Base-by-base conservation (phyloP, 495 filamentous ascomycete species). In the Achaetomiella virescens region DNA sequence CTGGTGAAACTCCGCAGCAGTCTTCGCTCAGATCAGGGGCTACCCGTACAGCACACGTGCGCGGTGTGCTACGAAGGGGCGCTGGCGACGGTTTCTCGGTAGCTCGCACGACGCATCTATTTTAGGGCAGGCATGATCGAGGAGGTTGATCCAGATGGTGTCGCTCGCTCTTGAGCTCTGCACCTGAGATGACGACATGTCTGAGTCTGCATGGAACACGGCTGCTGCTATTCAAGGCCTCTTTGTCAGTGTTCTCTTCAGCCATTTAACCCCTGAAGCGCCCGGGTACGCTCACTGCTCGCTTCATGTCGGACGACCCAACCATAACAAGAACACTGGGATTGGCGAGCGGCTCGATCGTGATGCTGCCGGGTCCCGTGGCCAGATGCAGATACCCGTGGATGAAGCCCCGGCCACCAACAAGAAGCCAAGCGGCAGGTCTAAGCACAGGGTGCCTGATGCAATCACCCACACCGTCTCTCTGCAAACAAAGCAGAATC, bases 331-430 rank as follows among this genome's bases (percentile, higher is more conserved):
- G 41, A 62, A 31, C 36, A 56, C 49, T 35, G 61, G 61, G 53
- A 62, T 51, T 22, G 52, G 21, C 24, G 18, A 22, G 36, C 29
- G 44, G 33, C 20, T 33, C 40, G 29, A 57, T 57, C 52, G 27
- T 60, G 63, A 68, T 66, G 54, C 59, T 66, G 66, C 62, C 55
- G 58, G 48, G 57, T 35, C 52, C 65, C 66, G 67, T 24, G 40
- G 31, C 44, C 55, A 48, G 15, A 62, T 58, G 67, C 67, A 66
- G 56, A 64, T 59, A 57, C 48, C 67, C 67, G 65, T 15, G 24
- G 21, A 42, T 9, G 33, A 17, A 15, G 37, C 41, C 12, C 15
- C 29, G 3, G 9, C 50, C 22, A 54, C 62, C 66, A 69, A 65
- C 60, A 61, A 48, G 57, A 48, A 48, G 41, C 41, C 20, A 33